These are phyloP conservation scores for Cinchona pubescens DNA, from an alignment of 257 asterid species.

Conservation along the genomic window DNA sequence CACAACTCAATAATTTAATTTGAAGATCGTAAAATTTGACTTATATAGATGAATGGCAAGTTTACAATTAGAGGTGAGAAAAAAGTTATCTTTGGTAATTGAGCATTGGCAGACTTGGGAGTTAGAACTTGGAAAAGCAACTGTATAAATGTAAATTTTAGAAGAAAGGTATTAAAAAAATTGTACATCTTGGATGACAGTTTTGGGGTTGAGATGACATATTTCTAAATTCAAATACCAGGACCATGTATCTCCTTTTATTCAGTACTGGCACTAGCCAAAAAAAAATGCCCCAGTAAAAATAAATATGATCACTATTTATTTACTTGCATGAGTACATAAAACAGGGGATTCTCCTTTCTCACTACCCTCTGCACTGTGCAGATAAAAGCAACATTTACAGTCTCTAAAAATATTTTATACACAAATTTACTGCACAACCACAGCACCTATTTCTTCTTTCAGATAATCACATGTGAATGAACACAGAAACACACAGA, in stretches of 20 bases:
- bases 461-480: conserved; percentile 11
- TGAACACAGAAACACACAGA: not conserved
- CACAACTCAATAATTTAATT: too few relatives aligned
- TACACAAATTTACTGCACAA: conserved; percentile 7
- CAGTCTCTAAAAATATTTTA: conserved; percentile 8
- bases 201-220: too few relatives aligned
- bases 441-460: not conserved
- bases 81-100: too few relatives aligned
- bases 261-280: not conserved
- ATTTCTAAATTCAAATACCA: not conserved
- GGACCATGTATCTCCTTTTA: not conserved
- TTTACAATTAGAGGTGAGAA: too few relatives aligned
- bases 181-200: too few relatives aligned
- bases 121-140: too few relatives aligned
- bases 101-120: too few relatives aligned
- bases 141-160: too few relatives aligned
- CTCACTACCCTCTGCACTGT: not conserved
- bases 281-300: not conserved
- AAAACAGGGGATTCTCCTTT: not conserved
- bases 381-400: not conserved
- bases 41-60: too few relatives aligned
- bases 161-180: too few relatives aligned
- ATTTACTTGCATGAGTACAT: not conserved
- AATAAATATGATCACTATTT: not conserved
- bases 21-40: too few relatives aligned